Evolutionary conservation across 805 yeast genomes (phyloP).

Genomic region (Torulaspora microellipsoides): DNA sequence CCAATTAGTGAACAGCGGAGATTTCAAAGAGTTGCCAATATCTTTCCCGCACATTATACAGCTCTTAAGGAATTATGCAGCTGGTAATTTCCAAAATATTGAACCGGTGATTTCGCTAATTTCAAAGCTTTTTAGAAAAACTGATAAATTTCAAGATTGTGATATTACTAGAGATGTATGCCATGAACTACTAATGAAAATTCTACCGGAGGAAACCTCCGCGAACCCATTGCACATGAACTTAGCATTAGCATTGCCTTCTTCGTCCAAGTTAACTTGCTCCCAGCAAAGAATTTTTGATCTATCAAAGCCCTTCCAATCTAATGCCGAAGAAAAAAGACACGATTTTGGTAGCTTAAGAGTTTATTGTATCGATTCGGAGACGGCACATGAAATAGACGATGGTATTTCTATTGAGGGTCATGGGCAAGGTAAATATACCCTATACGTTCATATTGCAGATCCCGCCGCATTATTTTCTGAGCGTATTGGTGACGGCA

Average conservation of each 20-base stretch:
- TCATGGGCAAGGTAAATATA: constrained; percentile 32
- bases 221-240: constrained; percentile 52
- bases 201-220: constrained; percentile 23
- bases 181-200: constrained; percentile 43
- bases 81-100: constrained; percentile 46
- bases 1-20: constrained; percentile 15
- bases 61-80: constrained; percentile 50
- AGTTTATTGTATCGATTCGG: constrained; percentile 80
- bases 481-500: constrained; percentile 22
- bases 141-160: constrained; percentile 24
- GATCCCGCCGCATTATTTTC: constrained; percentile 71
- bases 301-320: constrained; percentile 9
- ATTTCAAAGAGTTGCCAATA: constrained; percentile 3
- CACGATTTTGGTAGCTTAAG: constrained; percentile 46
- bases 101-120: constrained; percentile 47
- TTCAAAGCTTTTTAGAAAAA: constrained; percentile 35
- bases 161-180: constrained; percentile 53
- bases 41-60: constrained; percentile 39
- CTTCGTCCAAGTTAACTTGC: constrained; percentile 41
- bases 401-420: constrained; percentile 74
- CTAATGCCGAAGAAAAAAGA: constrained; percentile 11
- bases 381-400: constrained; percentile 82
- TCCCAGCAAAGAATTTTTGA: constrained; percentile 38
- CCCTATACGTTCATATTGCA: constrained; percentile 72
- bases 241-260: constrained; percentile 43